These are phyloP conservation scores for Trichoderma koningii DNA, from an alignment of 2,329 filamentous ascomycete genomes.

Conservation along the genomic window DNA sequence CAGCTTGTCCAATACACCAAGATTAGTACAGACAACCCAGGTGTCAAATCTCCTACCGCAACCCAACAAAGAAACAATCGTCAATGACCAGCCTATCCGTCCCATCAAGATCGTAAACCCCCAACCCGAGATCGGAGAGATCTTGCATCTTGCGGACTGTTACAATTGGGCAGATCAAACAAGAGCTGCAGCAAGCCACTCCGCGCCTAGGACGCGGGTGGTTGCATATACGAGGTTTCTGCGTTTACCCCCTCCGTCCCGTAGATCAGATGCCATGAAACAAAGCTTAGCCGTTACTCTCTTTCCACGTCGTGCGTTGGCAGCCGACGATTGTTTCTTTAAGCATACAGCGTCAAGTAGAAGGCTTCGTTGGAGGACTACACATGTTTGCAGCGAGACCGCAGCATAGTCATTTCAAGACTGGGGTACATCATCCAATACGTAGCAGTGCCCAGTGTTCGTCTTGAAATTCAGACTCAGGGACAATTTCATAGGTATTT, in stretches of 20 bases:
- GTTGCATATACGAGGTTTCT: constrained; percentile 30
- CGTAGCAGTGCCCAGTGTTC: not conserved
- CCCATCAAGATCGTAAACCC: not conserved
- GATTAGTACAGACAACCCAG: too few species aligned
- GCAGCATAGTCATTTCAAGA: not conserved
- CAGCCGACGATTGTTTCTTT: not conserved
- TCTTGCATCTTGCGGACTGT: constrained; percentile 5
- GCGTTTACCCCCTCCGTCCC: too few species aligned
- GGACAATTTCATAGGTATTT: not conserved
- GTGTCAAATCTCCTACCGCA: not conserved
- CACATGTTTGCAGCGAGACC: too few species aligned
- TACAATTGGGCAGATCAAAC: not conserved
- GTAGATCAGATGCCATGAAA: constrained; percentile 1
- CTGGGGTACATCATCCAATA: not conserved
- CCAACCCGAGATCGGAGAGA: not conserved
- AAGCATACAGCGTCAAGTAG: too few species aligned
- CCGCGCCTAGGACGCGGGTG: constrained; percentile 19
- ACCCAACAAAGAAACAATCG: too few species aligned
- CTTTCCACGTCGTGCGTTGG: not conserved
- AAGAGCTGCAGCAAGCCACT: constrained; percentile 19
- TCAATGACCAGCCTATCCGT: not conserved
- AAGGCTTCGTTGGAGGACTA: too few species aligned
- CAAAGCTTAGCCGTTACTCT: constrained; percentile 2
- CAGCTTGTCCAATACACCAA: too few species aligned
- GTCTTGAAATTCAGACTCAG: not conserved